These are phyloP conservation scores for Tricholoma terreum DNA, from an alignment of 768 basidiomycete genomes.

Conservation along the genomic window DNA sequence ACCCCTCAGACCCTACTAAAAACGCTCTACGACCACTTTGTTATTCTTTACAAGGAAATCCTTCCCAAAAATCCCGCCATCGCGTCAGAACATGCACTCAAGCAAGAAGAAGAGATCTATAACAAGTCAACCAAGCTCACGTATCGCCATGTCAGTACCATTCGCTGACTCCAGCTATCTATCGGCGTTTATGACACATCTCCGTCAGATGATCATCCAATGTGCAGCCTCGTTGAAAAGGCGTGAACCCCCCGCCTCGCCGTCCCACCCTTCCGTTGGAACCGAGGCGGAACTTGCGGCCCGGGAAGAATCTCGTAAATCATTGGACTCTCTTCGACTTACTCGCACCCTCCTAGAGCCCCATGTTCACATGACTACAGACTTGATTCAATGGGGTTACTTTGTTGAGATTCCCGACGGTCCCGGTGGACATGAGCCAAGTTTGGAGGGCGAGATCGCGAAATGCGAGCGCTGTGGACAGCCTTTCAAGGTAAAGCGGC, in stretches of 20 bases:
- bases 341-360: slow-evolving; percentile 51
- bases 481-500: slow-evolving; percentile 63
- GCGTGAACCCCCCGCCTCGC: slow-evolving; percentile 50
- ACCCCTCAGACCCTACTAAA: slow-evolving; percentile 66
- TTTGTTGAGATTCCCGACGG: slow-evolving; percentile 64
- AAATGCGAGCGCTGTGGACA: slow-evolving; percentile 81
- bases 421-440: slow-evolving; percentile 61
- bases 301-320: slow-evolving; percentile 53
- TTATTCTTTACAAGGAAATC: slow-evolving; percentile 60
- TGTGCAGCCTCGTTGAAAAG: slow-evolving; percentile 49
- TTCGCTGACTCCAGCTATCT: neutral
- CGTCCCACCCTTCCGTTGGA: slow-evolving; percentile 71
- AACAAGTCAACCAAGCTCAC: slow-evolving; percentile 69
- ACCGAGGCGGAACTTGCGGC: slow-evolving; percentile 62
- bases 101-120: slow-evolving; percentile 81
- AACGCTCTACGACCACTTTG: slow-evolving; percentile 69
- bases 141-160: slow-evolving; percentile 69
- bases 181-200: slow-evolving; percentile 11
- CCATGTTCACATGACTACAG: slow-evolving; percentile 54
- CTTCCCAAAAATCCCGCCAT: slow-evolving; percentile 53
- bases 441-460: slow-evolving; percentile 54
- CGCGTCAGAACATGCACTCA: slow-evolving; percentile 75
- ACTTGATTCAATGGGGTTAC: slow-evolving; percentile 68
- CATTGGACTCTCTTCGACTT: slow-evolving; percentile 51
- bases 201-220: slow-evolving; percentile 46